Percentiles rank a stretch among this genome's conserved stretches.
Evolutionary conservation across 805 yeast species (phyloP).

Genomic region (Wickerhamiella domercqiae): DNA sequence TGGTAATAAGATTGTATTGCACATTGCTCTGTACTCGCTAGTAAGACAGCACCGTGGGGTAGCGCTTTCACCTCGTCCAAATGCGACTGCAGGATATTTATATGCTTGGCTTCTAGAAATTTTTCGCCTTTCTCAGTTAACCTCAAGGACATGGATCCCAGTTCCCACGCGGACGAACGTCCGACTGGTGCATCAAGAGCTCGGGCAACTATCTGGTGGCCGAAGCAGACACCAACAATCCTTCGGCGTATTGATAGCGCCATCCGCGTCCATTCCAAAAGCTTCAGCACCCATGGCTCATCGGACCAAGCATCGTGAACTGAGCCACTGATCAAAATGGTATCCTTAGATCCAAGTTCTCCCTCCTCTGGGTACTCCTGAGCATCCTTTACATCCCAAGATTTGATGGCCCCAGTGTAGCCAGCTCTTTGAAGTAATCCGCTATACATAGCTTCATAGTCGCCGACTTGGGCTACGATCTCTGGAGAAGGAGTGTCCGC

Average conservation of each 20-base stretch:
- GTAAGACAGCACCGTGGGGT: conserved; percentile 28
- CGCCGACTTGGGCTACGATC: conserved; percentile 18
- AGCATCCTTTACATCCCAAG: conserved; percentile 21
- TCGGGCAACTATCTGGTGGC: conserved; percentile 65
- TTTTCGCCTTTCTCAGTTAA: conserved; percentile 30
- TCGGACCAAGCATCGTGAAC: conserved; percentile 23
- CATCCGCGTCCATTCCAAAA: conserved; percentile 19
- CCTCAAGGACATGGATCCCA: conserved; percentile 39
- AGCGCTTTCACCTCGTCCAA: conserved; percentile 37
- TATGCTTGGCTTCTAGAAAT: conserved; percentile 19
- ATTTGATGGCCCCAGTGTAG: conserved; percentile 8
- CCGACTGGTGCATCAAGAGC: conserved; percentile 48
- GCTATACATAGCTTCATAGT: conserved; percentile 23
- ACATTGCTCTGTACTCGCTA: conserved; percentile 43
- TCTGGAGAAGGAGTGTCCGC: conserved; percentile 22
- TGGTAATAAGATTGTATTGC: conserved; percentile 52
- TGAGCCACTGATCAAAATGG: conserved; percentile 27
- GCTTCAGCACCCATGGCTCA: conserved; percentile 23
- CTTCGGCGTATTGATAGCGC: conserved; percentile 12
- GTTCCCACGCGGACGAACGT: conserved; percentile 59
- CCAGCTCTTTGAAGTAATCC: conserved; percentile 20
- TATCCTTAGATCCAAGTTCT: conserved; percentile 16
- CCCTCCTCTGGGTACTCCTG: conserved; percentile 18
- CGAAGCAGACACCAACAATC: conserved; percentile 59
- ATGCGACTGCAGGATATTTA: conserved; percentile 39